Conservation (phyloP, 345 rosid genomes). For the Hevea brasiliensis region DNA sequence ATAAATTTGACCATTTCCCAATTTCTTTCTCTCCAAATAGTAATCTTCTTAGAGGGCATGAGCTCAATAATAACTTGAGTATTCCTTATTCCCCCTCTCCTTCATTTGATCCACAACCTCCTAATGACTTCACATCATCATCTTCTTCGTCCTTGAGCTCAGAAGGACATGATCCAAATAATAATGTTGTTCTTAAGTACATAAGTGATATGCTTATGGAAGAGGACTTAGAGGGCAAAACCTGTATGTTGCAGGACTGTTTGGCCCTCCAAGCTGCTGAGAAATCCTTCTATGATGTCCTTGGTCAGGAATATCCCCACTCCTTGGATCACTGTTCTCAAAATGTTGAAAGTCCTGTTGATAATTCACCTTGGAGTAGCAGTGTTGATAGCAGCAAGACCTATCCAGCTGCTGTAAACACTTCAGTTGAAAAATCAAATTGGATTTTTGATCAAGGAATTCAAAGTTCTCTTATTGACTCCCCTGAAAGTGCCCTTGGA, state of each 20-base stretch:
- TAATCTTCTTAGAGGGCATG: slow-evolving; percentile 6
- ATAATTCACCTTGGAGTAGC: slow-evolving; percentile 16
- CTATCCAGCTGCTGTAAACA: not conserved
- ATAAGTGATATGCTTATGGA: slow-evolving; percentile 83
- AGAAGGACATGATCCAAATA: slow-evolving; percentile 15
- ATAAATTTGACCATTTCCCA: not conserved
- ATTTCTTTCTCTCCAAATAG: slow-evolving; percentile 15
- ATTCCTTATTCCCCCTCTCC: not conserved
- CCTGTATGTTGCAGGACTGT: slow-evolving; percentile 71
- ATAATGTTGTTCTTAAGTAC: slow-evolving; percentile 52
- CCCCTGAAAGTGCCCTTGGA: slow-evolving; percentile 22
- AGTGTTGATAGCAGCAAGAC: slow-evolving; percentile 18
- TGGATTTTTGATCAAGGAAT: not conserved
- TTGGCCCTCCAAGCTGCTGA: slow-evolving; percentile 86
- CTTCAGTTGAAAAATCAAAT: slow-evolving; percentile 13
- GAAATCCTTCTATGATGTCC: slow-evolving; percentile 64
- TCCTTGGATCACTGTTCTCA: slow-evolving; percentile 17
- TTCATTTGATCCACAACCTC: slow-evolving; percentile 2
- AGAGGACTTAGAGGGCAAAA: slow-evolving; percentile 65
- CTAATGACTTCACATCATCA: not conserved
- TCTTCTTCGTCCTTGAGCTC: slow-evolving; percentile 1
- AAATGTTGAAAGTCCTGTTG: slow-evolving; percentile 9
- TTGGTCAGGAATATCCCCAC: slow-evolving; percentile 48
- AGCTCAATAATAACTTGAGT: not conserved
- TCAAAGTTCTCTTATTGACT: slow-evolving; percentile 8